A percentile compares a stretch with the other conserved stretches of the same genome.
These are phyloP conservation scores for Pyrus hybrid DNA, from an alignment of 331 rosid species.

Conservation along the genomic window DNA sequence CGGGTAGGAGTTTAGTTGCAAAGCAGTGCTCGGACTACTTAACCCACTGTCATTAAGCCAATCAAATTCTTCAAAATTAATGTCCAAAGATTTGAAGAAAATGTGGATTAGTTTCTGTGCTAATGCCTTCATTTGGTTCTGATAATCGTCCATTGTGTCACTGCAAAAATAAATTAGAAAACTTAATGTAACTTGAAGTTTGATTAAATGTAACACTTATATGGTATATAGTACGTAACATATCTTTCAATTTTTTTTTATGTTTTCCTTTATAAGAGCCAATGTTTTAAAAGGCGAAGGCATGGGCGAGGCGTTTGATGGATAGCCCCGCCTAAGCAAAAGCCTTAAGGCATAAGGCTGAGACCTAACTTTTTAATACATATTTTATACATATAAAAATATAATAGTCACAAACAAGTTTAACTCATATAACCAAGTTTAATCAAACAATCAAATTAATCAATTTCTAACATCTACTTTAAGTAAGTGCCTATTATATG, in stretches of 20 bases:
- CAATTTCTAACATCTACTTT: too few relatives aligned
- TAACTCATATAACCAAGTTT: too few relatives aligned
- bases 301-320: too few relatives aligned
- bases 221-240: neutral
- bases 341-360: too few relatives aligned
- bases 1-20: slow-evolving; percentile 76
- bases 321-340: too few relatives aligned
- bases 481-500: too few relatives aligned
- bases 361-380: too few relatives aligned
- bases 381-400: too few relatives aligned
- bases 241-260: neutral
- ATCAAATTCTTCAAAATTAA: slow-evolving; percentile 13
- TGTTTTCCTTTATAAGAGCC: too few relatives aligned
- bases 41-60: slow-evolving; percentile 30
- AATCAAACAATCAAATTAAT: too few relatives aligned
- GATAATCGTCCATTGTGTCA: slow-evolving; percentile 38
- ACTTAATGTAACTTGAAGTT: neutral
- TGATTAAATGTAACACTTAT: neutral
- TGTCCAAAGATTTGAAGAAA: slow-evolving; percentile 27
- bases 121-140: slow-evolving; percentile 47
- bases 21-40: slow-evolving; percentile 16
- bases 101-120: slow-evolving; percentile 33
- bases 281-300: too few relatives aligned
- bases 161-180: slow-evolving; percentile 11
- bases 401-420: too few relatives aligned